These are phyloP conservation scores for Trifolium dubium DNA, from an alignment of 306 rosid species.

Conservation along the genomic window DNA sequence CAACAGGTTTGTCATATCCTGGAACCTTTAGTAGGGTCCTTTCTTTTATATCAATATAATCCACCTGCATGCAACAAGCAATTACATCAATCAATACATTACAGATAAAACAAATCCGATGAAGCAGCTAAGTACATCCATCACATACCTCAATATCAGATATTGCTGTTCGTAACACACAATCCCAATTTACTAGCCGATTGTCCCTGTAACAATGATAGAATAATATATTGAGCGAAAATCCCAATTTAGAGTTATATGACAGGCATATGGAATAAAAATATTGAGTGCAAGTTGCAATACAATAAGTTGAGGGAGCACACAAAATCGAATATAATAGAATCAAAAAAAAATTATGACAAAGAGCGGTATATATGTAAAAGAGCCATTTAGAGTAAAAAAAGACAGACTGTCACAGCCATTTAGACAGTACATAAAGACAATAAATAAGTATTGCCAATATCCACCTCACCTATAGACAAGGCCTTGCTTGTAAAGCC, in stretches of 20 bases:
- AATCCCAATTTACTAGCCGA: slow-evolving; percentile 96
- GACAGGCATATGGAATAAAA: slow-evolving; percentile 12
- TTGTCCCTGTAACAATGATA: slow-evolving; percentile 65
- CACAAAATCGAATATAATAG: slow-evolving; percentile 13
- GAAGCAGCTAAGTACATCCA: slow-evolving; percentile 10
- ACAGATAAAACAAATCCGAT: slow-evolving; percentile 22
- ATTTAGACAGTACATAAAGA: not conserved
- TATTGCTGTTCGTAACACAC: slow-evolving; percentile 86
- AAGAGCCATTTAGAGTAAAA: not conserved
- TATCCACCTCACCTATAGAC: slow-evolving; percentile 72
- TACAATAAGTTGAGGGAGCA: slow-evolving; percentile 24
- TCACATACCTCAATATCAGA: slow-evolving; percentile 89
- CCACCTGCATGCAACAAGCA: slow-evolving; percentile 68
- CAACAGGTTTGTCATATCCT: slow-evolving; percentile 79
- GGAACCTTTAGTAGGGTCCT: slow-evolving; percentile 74
- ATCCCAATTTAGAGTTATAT: not conserved
- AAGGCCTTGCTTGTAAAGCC: slow-evolving; percentile 74
- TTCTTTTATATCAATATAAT: slow-evolving; percentile 81
- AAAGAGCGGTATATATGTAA: not conserved
- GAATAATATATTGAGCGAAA: slow-evolving; percentile 1
- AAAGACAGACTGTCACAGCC: not conserved
- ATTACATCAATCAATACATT: slow-evolving; percentile 28
- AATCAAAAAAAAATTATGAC: not conserved
- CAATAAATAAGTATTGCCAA: slow-evolving; percentile 25
- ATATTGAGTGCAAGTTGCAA: not conserved